Conservation (phyloP, 2,329 filamentous ascomycete genomes). For the Mycosphaerella arachidis region DNA sequence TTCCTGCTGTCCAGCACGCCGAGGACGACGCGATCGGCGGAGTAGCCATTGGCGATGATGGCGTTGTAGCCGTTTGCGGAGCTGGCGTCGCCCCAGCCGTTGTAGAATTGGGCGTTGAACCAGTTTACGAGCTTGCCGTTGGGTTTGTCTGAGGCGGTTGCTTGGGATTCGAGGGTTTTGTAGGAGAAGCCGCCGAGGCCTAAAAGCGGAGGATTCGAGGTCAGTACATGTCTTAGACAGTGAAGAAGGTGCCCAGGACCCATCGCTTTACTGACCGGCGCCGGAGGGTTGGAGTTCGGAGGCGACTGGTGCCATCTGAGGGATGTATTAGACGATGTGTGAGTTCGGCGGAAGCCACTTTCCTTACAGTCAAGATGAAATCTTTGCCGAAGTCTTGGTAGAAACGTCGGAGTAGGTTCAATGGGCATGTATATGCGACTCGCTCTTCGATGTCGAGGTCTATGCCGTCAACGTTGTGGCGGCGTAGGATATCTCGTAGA, state of each 20-base stretch:
- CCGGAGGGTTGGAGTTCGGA: slow-evolving; percentile 20
- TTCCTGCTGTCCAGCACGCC: slow-evolving; percentile 24
- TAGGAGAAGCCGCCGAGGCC: slow-evolving; percentile 25
- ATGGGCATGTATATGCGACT: slow-evolving; percentile 23
- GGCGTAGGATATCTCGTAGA: slow-evolving; percentile 24
- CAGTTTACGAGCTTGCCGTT: slow-evolving; percentile 29
- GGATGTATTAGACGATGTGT: background rate
- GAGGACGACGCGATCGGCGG: slow-evolving; percentile 23
- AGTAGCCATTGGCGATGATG: slow-evolving; percentile 24
- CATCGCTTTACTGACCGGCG: slow-evolving; percentile 3
- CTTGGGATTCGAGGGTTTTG: slow-evolving; percentile 20
- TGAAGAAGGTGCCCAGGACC: no score
- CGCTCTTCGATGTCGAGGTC: slow-evolving; percentile 32
- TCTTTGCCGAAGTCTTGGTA: slow-evolving; percentile 26
- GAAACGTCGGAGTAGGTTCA: slow-evolving; percentile 25
- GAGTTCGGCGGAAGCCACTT: background rate
- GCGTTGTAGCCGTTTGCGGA: slow-evolving; percentile 24
- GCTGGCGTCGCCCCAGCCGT: slow-evolving; percentile 28
- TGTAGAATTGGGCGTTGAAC: slow-evolving; percentile 32
- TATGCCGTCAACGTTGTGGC: slow-evolving; percentile 27
- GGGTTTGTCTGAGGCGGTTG: slow-evolving; percentile 18
- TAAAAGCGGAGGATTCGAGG: no score
- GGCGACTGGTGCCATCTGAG: slow-evolving; percentile 28
- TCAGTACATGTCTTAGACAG: no score
- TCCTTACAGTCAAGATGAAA: slow-evolving; percentile 27